A percentile compares a stretch with the other conserved stretches of the same genome.
Conservation (phyloP, 2,329 filamentous ascomycete species). For the Alternaria alternata region DNA sequence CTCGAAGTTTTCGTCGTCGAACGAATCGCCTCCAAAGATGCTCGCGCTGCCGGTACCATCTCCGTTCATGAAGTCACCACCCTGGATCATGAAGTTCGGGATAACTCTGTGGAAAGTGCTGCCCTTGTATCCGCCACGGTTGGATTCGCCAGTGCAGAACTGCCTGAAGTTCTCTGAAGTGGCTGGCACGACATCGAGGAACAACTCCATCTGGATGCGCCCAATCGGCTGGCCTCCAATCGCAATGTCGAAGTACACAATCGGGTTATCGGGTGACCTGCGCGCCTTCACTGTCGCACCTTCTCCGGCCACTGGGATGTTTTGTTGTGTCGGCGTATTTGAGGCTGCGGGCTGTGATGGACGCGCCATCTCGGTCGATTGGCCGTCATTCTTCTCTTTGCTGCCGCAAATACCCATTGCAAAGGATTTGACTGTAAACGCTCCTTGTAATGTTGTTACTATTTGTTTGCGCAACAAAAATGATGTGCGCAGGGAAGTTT, state of each 20-base stretch:
- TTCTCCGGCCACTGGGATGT: background rate
- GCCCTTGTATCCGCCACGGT: conserved; percentile 79
- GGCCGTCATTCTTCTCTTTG: conserved; percentile 14
- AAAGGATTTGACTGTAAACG: background rate
- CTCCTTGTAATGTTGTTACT: background rate
- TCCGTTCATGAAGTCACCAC: conserved; percentile 77
- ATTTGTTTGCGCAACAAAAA: background rate
- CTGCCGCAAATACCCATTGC: conserved; percentile 24
- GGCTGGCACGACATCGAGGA: conserved; percentile 81
- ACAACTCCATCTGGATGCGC: conserved; percentile 86
- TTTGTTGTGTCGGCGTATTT: background rate
- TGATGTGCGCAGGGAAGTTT: conserved; percentile 2
- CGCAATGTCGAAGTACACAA: conserved; percentile 27
- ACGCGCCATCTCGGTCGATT: conserved; percentile 15
- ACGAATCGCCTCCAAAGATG: conserved; percentile 82
- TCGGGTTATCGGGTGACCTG: conserved; percentile 21
- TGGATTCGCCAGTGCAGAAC: conserved; percentile 76
- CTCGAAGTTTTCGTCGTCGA: conserved; percentile 91
- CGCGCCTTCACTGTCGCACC: conserved; percentile 11
- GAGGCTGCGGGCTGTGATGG: conserved; percentile 10
- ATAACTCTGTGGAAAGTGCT: conserved; percentile 91
- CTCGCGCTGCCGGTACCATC: conserved; percentile 89
- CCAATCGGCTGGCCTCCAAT: conserved; percentile 61
- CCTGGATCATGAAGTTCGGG: conserved; percentile 95
- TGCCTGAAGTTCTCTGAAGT: conserved; percentile 81